A percentile compares a stretch with the other conserved stretches of the same genome.
phyloP scores from a whole-genome alignment of 495 filamentous ascomycete species.

The Penicillium coprophilum region DNA sequence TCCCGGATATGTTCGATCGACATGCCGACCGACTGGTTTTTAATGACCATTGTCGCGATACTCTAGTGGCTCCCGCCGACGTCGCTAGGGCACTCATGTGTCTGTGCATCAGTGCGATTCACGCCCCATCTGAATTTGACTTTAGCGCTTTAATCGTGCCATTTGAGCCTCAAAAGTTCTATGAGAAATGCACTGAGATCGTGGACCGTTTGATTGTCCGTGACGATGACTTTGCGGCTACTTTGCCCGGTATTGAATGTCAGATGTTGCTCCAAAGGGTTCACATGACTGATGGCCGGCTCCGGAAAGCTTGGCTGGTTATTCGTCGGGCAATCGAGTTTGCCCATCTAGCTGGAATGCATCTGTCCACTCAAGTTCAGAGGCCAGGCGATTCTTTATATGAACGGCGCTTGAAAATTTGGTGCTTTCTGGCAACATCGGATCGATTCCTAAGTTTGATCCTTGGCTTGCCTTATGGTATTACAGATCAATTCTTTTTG shows the following conservation, averaged over 20 bases:
- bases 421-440: constrained; percentile 42
- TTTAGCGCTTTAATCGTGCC: constrained; percentile 23
- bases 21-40: constrained; percentile 7
- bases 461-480: constrained; percentile 51
- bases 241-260: constrained; percentile 52
- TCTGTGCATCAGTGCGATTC: constrained; percentile 34
- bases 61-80: constrained; percentile 28
- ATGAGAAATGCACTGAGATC: constrained; percentile 33
- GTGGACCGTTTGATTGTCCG: constrained; percentile 44
- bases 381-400: constrained; percentile 24
- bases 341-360: constrained; percentile 48
- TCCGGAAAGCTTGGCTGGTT: constrained; percentile 52
- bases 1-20: constrained; percentile 24
- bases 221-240: constrained; percentile 50
- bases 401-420: constrained; percentile 39
- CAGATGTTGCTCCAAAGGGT: constrained; percentile 47
- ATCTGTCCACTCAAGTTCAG: constrained; percentile 30
- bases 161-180: constrained; percentile 27
- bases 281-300: constrained; percentile 49
- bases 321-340: constrained; percentile 48
- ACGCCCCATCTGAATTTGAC: constrained; percentile 32
- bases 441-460: constrained; percentile 50
- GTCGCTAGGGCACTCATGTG: constrained; percentile 41
- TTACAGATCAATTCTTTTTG: constrained; percentile 38
- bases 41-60: constrained; percentile 3